These are phyloP conservation scores for Starmerella tilneyi DNA, from an alignment of 805 yeast species.

Conservation along the genomic window DNA sequence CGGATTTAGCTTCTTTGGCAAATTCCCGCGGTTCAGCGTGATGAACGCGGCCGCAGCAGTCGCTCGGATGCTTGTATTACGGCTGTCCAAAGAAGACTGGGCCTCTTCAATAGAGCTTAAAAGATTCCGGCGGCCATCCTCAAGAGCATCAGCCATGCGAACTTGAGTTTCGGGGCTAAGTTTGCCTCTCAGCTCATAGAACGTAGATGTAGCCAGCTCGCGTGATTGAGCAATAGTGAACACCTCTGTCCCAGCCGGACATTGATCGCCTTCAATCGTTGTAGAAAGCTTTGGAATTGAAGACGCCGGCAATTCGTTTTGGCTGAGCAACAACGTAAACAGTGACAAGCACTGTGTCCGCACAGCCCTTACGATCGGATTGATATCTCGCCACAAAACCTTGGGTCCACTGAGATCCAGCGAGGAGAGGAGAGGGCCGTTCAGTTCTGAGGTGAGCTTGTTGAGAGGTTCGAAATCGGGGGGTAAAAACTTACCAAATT, in stretches of 20 bases:
- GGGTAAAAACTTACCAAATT: conserved; percentile 35
- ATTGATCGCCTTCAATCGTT: conserved; percentile 85
- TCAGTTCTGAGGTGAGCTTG: background rate
- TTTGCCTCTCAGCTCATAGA: conserved; percentile 50
- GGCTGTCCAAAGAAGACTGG: conserved; percentile 36
- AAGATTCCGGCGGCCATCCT: conserved; percentile 67
- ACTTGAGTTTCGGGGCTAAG: conserved; percentile 63
- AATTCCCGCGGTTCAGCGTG: conserved; percentile 34
- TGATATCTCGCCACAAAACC: conserved; percentile 57
- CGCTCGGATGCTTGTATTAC: conserved; percentile 52
- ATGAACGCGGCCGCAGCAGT: conserved; percentile 67
- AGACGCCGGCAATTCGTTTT: conserved; percentile 58
- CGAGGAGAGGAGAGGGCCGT: conserved; percentile 14
- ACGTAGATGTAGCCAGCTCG: conserved; percentile 52
- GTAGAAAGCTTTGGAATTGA: conserved; percentile 77
- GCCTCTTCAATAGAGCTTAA: conserved; percentile 60
- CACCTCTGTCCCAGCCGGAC: conserved; percentile 80
- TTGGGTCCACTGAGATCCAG: conserved; percentile 15
- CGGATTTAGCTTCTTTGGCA: conserved; percentile 86
- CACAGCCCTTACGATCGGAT: conserved; percentile 73
- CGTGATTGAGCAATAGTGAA: conserved; percentile 73
- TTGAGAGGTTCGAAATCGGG: background rate
- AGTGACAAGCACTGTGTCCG: conserved; percentile 81
- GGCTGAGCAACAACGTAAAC: conserved; percentile 63
- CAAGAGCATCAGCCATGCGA: conserved; percentile 58